These are phyloP conservation scores for Ramalina peruviana DNA, from an alignment of 495 filamentous ascomycete genomes.

Conservation along the genomic window DNA sequence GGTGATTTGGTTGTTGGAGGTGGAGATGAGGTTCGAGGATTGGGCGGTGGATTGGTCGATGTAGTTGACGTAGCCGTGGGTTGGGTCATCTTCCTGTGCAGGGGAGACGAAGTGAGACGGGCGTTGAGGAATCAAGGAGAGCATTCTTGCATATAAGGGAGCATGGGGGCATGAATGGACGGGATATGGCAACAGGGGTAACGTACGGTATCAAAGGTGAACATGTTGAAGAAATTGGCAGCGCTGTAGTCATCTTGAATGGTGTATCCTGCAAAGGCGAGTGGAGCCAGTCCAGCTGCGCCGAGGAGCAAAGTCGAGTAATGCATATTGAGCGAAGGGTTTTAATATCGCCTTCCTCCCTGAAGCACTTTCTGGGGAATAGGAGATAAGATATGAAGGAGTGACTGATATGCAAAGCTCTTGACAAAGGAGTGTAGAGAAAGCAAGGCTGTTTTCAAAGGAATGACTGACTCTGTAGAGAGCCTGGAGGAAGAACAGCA, in stretches of 20 bases:
- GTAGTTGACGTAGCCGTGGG: conserved; percentile 32
- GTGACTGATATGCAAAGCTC: conserved; percentile 12
- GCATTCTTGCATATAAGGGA: background rate
- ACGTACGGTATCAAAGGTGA: conserved; percentile 33
- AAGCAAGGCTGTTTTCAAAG: conserved; percentile 1
- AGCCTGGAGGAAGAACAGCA: background rate
- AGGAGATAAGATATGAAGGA: conserved; percentile 4
- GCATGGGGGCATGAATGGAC: conserved; percentile 7
- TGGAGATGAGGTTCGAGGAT: conserved; percentile 39
- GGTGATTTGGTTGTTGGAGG: conserved; percentile 33
- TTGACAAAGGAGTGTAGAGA: conserved; percentile 9
- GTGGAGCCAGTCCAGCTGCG: conserved; percentile 27
- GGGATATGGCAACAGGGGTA: conserved; percentile 16
- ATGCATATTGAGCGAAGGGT: conserved; percentile 23
- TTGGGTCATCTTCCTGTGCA: conserved; percentile 12
- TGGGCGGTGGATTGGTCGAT: conserved; percentile 42
- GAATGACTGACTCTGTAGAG: conserved; percentile 2
- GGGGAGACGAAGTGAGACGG: conserved; percentile 1
- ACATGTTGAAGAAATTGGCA: conserved; percentile 40
- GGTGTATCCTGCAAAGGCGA: conserved; percentile 33
- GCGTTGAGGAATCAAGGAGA: conserved; percentile 7
- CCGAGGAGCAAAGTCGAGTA: conserved; percentile 28
- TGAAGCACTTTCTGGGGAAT: conserved; percentile 2
- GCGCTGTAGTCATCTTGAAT: conserved; percentile 32
- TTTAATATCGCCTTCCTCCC: no score